phyloP scores from a whole-genome alignment of 2,329 filamentous ascomycete genomes.

The Penicillium thymicola region DNA sequence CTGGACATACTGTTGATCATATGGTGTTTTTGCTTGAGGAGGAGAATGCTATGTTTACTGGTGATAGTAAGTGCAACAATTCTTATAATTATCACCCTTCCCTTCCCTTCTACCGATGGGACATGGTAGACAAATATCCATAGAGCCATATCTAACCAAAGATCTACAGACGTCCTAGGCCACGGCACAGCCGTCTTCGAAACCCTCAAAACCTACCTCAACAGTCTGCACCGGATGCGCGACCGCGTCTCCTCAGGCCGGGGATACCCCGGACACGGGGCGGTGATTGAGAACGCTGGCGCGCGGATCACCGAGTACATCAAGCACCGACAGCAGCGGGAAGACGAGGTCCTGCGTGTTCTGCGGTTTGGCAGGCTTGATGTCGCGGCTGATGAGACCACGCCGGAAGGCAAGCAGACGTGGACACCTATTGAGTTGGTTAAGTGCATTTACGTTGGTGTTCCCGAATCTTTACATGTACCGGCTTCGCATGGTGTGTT shows the following conservation, averaged over 20 bases:
- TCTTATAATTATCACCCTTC: background rate
- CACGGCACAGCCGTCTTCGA: conserved; percentile 86
- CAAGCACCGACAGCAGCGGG: conserved; percentile 71
- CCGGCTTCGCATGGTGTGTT: conserved; percentile 73
- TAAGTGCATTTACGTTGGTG: conserved; percentile 78
- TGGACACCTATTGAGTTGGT: conserved; percentile 80
- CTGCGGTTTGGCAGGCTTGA: conserved; percentile 48
- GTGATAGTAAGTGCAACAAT: conserved; percentile 57
- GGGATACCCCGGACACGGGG: conserved; percentile 86
- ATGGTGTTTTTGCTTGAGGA: conserved; percentile 74
- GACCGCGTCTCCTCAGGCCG: conserved; percentile 53
- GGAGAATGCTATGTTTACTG: conserved; percentile 80
- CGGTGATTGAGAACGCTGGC: conserved; percentile 69
- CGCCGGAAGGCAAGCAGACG: conserved; percentile 35
- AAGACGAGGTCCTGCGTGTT: conserved; percentile 70
- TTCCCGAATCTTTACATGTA: conserved; percentile 69
- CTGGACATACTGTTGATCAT: conserved; percentile 80
- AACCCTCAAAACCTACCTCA: conserved; percentile 66
- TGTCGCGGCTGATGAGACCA: conserved; percentile 29
- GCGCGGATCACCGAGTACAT: conserved; percentile 79
- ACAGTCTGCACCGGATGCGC: conserved; percentile 67
- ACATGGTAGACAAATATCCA: background rate
- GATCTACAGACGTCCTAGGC: conserved; percentile 64
- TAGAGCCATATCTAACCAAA: background rate
- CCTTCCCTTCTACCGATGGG: background rate